Evolutionary conservation across 129 eudicot species (phyloP), one percentile per base, ranked within the genome.

Genomic region (Flaveria trinervia): DNA sequence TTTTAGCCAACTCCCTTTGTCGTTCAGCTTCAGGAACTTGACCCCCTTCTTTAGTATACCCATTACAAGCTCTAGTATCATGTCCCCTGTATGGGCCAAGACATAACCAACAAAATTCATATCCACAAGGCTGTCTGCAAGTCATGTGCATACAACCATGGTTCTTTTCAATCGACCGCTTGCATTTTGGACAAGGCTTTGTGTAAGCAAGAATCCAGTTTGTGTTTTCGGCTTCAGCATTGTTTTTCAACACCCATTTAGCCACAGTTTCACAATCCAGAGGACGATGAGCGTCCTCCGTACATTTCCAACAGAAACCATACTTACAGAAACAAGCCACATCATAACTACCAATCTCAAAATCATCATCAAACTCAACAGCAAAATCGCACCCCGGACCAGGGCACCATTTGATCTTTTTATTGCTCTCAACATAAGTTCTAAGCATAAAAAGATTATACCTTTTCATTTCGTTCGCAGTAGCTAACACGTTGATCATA

Each of bases 121-220:
- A 79, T 1, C 72, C 20, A 52, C 91, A 87, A 7, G 91, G 91
- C 11, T 48, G 49, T 10, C 74, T 62, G 65, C 91, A 87, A 13
- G 91, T 84, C 86, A 87, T 84, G 60, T 84, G 86, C 86, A 78
- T 87, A 80, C 91, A 87, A 9, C 91, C 91, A 39, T 82, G 73
- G 71, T 87, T 84, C 66, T 87, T 87, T 60, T 87, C 91, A 13
- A 84, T 87, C 7, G 91, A 80, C 2, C 84, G 66, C 45, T 66
- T 87, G 43, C 91, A 87, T 52, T 87, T 87, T 0, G 91, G 91
- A 49, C 91, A 87, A 23, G 91, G 88, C 60, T 87, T 87, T 0
- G 91, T 78, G 70, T 81, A 74, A 0, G 85, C 88, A 12, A 87
- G 83, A 6, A 87, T 84, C 91, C 91, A 87, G 41, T 61, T 84